These are phyloP conservation scores for Paxillus rubicundulus DNA, from an alignment of 768 basidiomycete genomes.

Conservation along the genomic window DNA sequence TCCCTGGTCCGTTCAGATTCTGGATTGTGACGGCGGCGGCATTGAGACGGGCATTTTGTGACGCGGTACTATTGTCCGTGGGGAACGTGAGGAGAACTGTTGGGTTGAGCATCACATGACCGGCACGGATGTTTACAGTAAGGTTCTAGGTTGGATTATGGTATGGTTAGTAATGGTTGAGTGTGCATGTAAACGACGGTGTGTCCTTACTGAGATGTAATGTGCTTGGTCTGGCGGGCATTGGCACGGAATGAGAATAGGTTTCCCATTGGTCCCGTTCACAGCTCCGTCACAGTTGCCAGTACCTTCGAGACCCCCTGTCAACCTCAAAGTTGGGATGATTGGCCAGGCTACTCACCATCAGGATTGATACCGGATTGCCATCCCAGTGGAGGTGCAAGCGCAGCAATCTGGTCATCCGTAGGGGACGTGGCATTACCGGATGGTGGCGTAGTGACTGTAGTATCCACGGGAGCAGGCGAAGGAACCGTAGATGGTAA, in stretches of 20 bases:
- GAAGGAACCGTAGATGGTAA: background rate
- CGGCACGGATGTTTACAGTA: constrained; percentile 40
- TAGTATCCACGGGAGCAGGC: background rate
- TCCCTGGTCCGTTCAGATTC: constrained; percentile 65
- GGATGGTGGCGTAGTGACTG: background rate
- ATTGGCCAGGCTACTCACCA: constrained; percentile 34
- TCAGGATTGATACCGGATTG: constrained; percentile 56
- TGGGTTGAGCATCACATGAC: constrained; percentile 42
- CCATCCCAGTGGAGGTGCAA: constrained; percentile 60
- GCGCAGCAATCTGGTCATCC: constrained; percentile 33
- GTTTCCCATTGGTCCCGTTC: constrained; percentile 29
- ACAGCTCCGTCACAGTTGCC: constrained; percentile 39
- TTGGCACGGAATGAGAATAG: constrained; percentile 34
- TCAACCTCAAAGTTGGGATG: background rate
- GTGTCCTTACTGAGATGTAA: constrained; percentile 22
- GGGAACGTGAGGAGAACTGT: constrained; percentile 42
- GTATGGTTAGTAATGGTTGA: background rate
- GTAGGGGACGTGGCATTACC: constrained; percentile 14
- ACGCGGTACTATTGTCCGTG: constrained; percentile 37
- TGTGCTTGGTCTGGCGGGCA: constrained; percentile 32
- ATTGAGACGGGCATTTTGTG: constrained; percentile 49
- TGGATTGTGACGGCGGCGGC: constrained; percentile 65
- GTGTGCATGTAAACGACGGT: no score
- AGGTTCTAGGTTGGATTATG: constrained; percentile 25
- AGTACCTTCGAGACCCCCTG: constrained; percentile 21